A percentile compares a stretch with the other conserved stretches of the same genome.
Evolutionary conservation across 441 rosid species (phyloP).

Genomic region (Eugenia klotzschiana): DNA sequence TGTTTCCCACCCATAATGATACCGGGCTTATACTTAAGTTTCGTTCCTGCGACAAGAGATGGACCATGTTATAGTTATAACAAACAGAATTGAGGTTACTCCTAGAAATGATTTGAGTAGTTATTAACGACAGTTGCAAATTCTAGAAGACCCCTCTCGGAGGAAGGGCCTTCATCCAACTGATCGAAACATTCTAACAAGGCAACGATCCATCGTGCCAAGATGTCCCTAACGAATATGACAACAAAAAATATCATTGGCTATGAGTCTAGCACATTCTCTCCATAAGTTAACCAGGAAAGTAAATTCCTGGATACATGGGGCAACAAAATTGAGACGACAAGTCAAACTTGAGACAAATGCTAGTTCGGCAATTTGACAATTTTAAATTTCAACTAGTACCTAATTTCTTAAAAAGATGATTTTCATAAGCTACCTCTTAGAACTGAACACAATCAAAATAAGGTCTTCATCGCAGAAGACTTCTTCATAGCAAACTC

Average conservation of each 20-base stretch:
- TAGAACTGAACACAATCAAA: neutral
- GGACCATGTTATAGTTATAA: neutral
- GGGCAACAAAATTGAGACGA: neutral
- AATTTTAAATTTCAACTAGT: neutral
- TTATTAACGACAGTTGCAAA: neutral
- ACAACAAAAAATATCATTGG: neutral
- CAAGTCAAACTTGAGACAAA: neutral
- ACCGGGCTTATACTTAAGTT: constrained; percentile 66
- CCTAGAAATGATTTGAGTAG: neutral
- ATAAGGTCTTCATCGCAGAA: neutral
- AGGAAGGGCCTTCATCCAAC: neutral
- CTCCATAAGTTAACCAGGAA: neutral
- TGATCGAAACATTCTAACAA: neutral
- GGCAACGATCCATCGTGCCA: neutral
- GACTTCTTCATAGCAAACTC: neutral
- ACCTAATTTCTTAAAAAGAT: neutral
- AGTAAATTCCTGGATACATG: neutral
- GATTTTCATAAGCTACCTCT: neutral
- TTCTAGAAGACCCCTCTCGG: neutral
- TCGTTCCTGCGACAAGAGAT: constrained; percentile 31
- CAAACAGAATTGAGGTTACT: neutral
- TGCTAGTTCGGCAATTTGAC: neutral
- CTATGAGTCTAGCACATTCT: neutral
- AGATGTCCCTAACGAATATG: neutral
- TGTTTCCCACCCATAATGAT: constrained; percentile 61